phyloP scores from a whole-genome alignment of 805 yeast genomes.

The Yarrowia deformans region DNA sequence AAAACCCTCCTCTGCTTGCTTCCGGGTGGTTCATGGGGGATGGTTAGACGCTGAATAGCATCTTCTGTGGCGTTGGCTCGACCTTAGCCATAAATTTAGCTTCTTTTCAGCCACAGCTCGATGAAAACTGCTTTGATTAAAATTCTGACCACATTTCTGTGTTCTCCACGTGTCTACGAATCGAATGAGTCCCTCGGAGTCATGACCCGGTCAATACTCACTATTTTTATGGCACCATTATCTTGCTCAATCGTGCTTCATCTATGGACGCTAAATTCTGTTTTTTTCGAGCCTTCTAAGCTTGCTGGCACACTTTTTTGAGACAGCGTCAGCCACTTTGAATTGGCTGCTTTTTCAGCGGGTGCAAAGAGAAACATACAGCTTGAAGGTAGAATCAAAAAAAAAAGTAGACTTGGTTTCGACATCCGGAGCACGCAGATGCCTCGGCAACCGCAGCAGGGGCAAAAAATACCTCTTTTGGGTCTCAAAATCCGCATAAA shows the following conservation, averaged over 20 bases:
- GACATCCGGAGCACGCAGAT: background rate
- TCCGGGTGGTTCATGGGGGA: background rate
- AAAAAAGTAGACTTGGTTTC: background rate
- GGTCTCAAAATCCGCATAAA: background rate
- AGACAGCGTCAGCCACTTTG: constrained; percentile 9
- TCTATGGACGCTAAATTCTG: constrained; percentile 3
- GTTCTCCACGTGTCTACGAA: background rate
- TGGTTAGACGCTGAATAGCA: background rate
- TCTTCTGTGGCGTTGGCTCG: background rate
- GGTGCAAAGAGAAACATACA: background rate
- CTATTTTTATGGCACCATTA: background rate
- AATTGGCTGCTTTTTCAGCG: constrained; percentile 18
- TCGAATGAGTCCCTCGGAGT: background rate
- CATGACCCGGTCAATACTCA: background rate
- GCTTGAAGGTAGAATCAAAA: no score
- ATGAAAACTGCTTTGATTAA: background rate
- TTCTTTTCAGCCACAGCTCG: background rate
- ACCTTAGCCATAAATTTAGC: background rate
- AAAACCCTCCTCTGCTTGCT: background rate
- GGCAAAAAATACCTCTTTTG: background rate
- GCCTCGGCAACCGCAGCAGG: background rate
- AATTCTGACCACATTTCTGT: background rate
- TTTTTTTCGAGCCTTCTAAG: background rate
- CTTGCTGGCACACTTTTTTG: constrained; percentile 1
- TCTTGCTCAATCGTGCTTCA: constrained; percentile 6